These are phyloP conservation scores for Lipomyces lipofer DNA, from an alignment of 805 yeast species.

Conservation along the genomic window DNA sequence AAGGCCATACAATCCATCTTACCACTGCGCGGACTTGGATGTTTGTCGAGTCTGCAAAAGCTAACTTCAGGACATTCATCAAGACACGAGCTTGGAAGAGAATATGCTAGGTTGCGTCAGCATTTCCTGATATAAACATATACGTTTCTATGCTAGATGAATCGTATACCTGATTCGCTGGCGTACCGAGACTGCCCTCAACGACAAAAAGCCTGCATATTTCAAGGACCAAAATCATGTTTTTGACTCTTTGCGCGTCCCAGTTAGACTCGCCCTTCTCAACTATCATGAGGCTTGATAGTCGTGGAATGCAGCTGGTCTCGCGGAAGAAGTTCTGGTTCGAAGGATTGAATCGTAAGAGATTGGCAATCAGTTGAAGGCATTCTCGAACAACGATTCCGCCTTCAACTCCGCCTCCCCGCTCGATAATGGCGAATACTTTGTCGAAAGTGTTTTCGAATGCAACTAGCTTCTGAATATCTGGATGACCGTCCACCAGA, in stretches of 20 bases:
- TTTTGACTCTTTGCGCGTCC: conserved; percentile 74
- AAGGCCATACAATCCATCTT: conserved; percentile 36
- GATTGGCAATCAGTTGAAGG: conserved; percentile 67
- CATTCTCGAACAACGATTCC: conserved; percentile 91
- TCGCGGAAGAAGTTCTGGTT: conserved; percentile 89
- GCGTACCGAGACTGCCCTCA: conserved; percentile 68
- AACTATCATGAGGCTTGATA: conserved; percentile 62
- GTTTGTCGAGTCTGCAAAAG: conserved; percentile 64
- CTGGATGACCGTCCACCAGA: conserved; percentile 74
- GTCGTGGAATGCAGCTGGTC: conserved; percentile 70
- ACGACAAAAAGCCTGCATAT: conserved; percentile 70
- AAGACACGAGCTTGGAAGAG: conserved; percentile 64
- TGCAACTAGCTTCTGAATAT: conserved; percentile 89
- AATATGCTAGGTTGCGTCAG: no score
- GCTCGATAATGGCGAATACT: conserved; percentile 73
- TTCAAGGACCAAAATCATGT: conserved; percentile 66
- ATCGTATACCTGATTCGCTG: conserved; percentile 66
- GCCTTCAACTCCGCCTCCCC: conserved; percentile 88
- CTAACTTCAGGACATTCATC: conserved; percentile 63
- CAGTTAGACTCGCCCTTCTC: conserved; percentile 51
- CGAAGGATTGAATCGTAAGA: conserved; percentile 78
- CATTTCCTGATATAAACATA: no score
- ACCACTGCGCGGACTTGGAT: conserved; percentile 57
- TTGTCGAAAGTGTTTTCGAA: conserved; percentile 90
- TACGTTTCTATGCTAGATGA: no score